Evolutionary conservation across 441 rosid genomes (phyloP).

Genomic region (Kokia cookei): DNA sequence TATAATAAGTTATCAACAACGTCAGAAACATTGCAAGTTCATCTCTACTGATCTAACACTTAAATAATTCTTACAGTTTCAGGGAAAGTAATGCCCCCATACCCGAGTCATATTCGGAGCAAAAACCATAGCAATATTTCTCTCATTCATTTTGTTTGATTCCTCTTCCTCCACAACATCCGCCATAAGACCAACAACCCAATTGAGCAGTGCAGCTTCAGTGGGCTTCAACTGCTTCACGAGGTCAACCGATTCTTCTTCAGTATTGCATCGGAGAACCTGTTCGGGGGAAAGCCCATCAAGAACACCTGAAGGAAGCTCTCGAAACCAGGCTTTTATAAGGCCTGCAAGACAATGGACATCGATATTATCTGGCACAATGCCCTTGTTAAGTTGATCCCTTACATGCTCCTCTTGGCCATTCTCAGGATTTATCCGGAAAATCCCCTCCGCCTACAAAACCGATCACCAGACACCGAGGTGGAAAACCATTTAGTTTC

Average conservation of each 20-base stretch:
- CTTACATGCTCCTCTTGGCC: constrained; percentile 71
- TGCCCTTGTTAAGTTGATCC: constrained; percentile 60
- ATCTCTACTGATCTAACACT: neutral
- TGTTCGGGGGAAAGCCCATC: constrained; percentile 71
- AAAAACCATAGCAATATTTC: constrained; percentile 70
- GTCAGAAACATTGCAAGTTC: neutral
- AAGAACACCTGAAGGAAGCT: constrained; percentile 65
- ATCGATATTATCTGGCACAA: constrained; percentile 54
- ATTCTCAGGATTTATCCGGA: constrained; percentile 71
- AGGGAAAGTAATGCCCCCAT: neutral
- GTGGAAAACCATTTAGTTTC: neutral
- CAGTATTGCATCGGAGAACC: constrained; percentile 50
- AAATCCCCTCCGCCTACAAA: constrained; percentile 60
- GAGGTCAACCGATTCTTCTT: constrained; percentile 49
- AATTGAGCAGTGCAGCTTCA: constrained; percentile 58
- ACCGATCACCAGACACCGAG: neutral
- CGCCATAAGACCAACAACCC: constrained; percentile 74
- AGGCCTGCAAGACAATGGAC: constrained; percentile 69
- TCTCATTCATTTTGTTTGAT: constrained; percentile 61
- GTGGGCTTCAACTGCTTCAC: constrained; percentile 63
- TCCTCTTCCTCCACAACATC: constrained; percentile 78
- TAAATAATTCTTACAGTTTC: neutral
- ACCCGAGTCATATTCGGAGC: constrained; percentile 75
- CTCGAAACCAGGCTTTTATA: constrained; percentile 72
- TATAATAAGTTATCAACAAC: too few species aligned